These are phyloP conservation scores for Chrysoporthe austroafricana DNA, from an alignment of 2,329 filamentous ascomycete species.

Conservation along the genomic window DNA sequence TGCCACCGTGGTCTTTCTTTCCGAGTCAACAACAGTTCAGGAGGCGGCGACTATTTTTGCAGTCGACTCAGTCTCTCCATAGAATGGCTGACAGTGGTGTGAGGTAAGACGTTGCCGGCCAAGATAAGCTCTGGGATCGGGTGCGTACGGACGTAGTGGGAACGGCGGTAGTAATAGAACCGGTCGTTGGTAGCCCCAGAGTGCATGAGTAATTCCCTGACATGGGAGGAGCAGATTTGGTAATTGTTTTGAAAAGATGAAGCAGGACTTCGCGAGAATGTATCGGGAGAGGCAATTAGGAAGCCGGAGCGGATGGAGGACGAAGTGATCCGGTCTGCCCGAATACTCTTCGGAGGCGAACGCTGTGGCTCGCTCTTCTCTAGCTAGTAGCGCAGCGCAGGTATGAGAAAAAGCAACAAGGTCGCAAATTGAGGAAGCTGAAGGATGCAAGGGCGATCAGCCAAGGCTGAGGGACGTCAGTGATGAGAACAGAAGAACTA, in stretches of 20 bases:
- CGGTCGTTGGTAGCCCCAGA: neutral
- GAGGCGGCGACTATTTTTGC: conserved; percentile 11
- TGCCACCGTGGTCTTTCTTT: conserved; percentile 6
- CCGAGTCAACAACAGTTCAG: conserved; percentile 9
- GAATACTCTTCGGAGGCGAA: neutral
- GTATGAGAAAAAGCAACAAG: neutral
- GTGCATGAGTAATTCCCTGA: conserved; percentile 4
- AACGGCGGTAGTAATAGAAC: neutral
- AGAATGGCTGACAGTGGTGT: conserved; percentile 13
- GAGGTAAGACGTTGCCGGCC: conserved; percentile 11
- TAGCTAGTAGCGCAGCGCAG: conserved; percentile 6
- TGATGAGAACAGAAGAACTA: neutral
- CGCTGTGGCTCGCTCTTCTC: neutral
- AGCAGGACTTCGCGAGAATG: conserved; percentile 1
- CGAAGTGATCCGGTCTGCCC: neutral
- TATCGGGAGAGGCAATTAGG: conserved; percentile 3
- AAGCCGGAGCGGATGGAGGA: neutral
- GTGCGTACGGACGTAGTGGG: conserved; percentile 20
- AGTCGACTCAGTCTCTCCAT: conserved; percentile 8
- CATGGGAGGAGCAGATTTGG: conserved; percentile 1
- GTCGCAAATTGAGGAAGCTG: neutral
- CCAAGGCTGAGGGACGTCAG: neutral
- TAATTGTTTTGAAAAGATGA: neutral
- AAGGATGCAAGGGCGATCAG: conserved; percentile 2
- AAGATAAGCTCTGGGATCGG: conserved; percentile 16